Base-by-base conservation (phyloP, 176 grass and related monocot genomes). In the Juncus effusus region DNA sequence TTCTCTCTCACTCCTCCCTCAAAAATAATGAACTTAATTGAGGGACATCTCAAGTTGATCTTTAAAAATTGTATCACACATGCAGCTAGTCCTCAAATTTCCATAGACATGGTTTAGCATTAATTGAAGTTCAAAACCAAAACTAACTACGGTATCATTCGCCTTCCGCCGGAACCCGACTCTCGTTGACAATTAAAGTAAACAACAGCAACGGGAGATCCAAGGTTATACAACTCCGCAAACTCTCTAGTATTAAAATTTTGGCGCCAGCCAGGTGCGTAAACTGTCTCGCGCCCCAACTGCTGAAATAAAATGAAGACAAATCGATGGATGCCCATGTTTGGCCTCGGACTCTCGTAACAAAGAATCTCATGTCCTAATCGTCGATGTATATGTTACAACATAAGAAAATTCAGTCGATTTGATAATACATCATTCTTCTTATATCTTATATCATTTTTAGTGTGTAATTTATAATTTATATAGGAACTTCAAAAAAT, bases 101-200 rank as follows among this genome's bases (percentile, higher is more conserved):
- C 19, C 19, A 28, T 28, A 28, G 19, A 28, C 19, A 28, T 28
- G 19, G 19, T 28, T 28, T 28, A 28, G 19, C 19, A 28, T 28
- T 28, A 28, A 28, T 28, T 28, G 19, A 28, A 28, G 19, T 28
- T 28, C 19, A 28, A 28, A 28, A 28, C 19, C 19, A 28, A 28
- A 28, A 28, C 19, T 28, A 37, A 38, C 12, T 60, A 49, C 19
- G 4, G 56, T 49, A 12, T 13, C 82, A 86, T 77, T 59, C 88
- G 91, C 50, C 88, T 81, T 16, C 93, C 93, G 5, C 93, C 93
- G 3, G 85, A 84, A 13, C 88, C 85, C 1, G 85, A 55, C 72
- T 97, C 88, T 74, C 93, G 81, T 35, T 92, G 93, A 67, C 93
- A 83, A 64, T 97, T 91, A 80, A 92, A 97, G 80, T 86, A 97